These are phyloP conservation scores for Actinidia arguta DNA, from an alignment of 179 eudicot genomes.

Conservation along the genomic window DNA sequence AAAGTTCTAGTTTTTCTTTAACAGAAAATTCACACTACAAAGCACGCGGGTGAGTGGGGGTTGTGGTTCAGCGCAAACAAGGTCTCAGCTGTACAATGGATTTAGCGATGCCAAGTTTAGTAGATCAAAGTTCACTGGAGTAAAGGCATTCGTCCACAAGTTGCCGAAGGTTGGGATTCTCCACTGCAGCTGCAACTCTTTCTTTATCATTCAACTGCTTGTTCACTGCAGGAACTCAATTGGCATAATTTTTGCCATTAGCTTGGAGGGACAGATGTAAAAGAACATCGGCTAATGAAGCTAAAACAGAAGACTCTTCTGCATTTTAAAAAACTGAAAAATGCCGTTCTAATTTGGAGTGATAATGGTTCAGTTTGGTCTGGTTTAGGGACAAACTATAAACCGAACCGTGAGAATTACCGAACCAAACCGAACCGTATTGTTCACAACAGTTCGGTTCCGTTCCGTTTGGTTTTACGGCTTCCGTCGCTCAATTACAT, in stretches of 20 bases:
- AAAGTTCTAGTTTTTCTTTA: not conserved
- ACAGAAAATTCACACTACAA: not conserved
- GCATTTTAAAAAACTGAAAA: not conserved
- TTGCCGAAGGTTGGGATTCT: slow-evolving; percentile 80
- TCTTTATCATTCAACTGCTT: slow-evolving; percentile 97
- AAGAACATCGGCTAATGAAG: not conserved
- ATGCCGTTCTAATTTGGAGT: no score
- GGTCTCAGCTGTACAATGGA: slow-evolving; percentile 30
- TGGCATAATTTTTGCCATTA: not conserved
- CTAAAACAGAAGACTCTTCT: not conserved
- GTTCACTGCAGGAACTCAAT: slow-evolving; percentile 57
- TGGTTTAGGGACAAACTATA: no score
- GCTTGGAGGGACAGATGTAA: not conserved
- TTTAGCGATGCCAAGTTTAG: not conserved
- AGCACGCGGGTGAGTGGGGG: not conserved
- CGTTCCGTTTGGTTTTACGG: no score
- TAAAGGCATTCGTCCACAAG: slow-evolving; percentile 89
- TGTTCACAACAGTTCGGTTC: no score
- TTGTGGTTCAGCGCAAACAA: not conserved
- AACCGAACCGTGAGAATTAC: no score
- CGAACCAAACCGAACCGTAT: no score
- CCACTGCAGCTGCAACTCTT: slow-evolving; percentile 90
- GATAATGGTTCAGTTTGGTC: no score
- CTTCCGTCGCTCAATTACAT: no score
- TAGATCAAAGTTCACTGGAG: slow-evolving; percentile 47